Evolutionary conservation across 352 stramenopile genomes (phyloP).

Genomic region (Phytophthora megakarya): DNA sequence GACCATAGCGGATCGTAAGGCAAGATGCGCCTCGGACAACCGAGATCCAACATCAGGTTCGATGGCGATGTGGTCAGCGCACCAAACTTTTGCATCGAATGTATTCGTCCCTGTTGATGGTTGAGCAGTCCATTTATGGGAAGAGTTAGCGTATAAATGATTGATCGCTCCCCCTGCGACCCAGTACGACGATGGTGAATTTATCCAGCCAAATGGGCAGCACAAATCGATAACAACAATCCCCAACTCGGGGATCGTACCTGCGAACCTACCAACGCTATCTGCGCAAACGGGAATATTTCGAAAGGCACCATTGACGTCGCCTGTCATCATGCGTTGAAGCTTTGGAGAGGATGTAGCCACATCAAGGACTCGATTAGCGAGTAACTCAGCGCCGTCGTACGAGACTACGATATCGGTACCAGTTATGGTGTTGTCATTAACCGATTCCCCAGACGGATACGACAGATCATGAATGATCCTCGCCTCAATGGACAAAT

Average conservation of each 20-base stretch:
- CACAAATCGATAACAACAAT: constrained; percentile 10
- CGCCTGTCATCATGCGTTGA: constrained; percentile 7
- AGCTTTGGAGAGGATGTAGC: background rate
- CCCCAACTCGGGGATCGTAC: constrained; percentile 11
- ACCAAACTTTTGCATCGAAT: constrained; percentile 21
- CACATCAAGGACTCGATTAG: constrained; percentile 10
- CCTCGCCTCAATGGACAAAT: constrained; percentile 4
- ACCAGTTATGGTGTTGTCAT: constrained; percentile 4
- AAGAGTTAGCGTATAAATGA: constrained; percentile 6
- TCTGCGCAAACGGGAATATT: constrained; percentile 10
- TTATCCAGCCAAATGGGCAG: constrained; percentile 17
- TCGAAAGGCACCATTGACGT: constrained; percentile 4
- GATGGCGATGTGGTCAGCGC: constrained; percentile 26
- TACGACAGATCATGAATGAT: constrained; percentile 26
- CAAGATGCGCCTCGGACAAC: constrained; percentile 1
- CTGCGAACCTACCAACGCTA: background rate
- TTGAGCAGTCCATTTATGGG: no score
- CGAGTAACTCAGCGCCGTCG: background rate
- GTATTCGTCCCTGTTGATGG: no score
- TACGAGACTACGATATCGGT: background rate
- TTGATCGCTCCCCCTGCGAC: constrained; percentile 4
- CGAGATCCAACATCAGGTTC: constrained; percentile 21
- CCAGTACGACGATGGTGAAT: constrained; percentile 12
- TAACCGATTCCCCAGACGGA: constrained; percentile 9
- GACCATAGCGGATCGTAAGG: constrained; percentile 7